Evolutionary conservation across 345 rosid genomes (phyloP).

Genomic region (Jatropha curcas): DNA sequence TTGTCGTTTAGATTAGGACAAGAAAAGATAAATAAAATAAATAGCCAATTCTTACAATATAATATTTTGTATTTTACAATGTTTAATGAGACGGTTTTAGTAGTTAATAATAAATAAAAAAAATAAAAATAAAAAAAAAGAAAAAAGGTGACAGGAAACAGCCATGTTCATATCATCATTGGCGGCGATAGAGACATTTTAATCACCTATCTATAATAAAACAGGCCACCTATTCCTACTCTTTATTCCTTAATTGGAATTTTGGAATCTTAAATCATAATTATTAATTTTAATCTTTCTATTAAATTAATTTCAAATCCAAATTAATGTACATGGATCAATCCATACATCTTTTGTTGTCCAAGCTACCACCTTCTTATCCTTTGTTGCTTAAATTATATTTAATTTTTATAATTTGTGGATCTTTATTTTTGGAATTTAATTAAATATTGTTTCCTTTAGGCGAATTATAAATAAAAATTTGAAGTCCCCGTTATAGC

Average conservation of each 20-base stretch:
- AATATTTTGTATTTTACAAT: too few species aligned
- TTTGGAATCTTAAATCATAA: neutral
- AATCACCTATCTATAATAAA: neutral
- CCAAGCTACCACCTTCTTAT: neutral
- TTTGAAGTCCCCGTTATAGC: too few species aligned
- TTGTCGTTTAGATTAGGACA: too few species aligned
- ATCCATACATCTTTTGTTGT: neutral
- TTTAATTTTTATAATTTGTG: too few species aligned
- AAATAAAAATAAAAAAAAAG: too few species aligned
- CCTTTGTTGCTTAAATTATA: neutral
- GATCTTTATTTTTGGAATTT: too few species aligned
- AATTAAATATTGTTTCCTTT: too few species aligned
- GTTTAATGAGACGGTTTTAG: conserved; percentile 8
- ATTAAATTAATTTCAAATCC: too few species aligned
- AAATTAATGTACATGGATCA: neutral
- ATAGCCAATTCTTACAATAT: too few species aligned
- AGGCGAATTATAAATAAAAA: too few species aligned
- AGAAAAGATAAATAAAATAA: too few species aligned
- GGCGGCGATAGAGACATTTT: neutral
- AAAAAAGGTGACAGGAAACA: conserved; percentile 9
- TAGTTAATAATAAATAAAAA: conserved; percentile 7
- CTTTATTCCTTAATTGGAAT: neutral
- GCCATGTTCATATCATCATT: conserved; percentile 13
- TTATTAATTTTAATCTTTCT: neutral
- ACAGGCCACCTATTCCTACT: too few species aligned